Evolutionary conservation across 495 filamentous ascomycete species (phyloP).

Genomic region (Penicillium longicatenatum): DNA sequence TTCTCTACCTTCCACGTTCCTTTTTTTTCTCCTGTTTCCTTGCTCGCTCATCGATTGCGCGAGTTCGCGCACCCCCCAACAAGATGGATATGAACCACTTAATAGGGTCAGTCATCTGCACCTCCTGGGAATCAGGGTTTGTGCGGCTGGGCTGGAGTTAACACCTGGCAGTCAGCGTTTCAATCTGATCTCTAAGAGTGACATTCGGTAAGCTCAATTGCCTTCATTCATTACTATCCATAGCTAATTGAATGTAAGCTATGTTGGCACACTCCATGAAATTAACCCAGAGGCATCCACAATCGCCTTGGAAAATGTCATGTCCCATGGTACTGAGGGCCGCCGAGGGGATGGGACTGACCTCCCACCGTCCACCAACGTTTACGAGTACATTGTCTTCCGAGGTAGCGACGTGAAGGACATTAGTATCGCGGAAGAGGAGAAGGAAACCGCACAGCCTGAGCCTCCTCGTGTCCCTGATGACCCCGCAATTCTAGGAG

Average conservation of each 20-base stretch:
- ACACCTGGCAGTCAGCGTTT: constrained; percentile 54
- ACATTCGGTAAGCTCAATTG: constrained; percentile 74
- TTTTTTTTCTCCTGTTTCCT: constrained; percentile 15
- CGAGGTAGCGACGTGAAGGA: constrained; percentile 99
- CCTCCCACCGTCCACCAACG: constrained; percentile 73
- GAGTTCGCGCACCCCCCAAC: constrained; percentile 31
- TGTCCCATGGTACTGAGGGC: constrained; percentile 90
- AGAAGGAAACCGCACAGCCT: constrained; percentile 67
- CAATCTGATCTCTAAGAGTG: constrained; percentile 89
- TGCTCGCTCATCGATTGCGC: constrained; percentile 32
- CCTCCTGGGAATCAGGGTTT: constrained; percentile 38
- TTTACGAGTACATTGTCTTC: constrained; percentile 99
- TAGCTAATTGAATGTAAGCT: constrained; percentile 56
- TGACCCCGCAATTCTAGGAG: constrained; percentile 95
- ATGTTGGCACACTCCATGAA: constrained; percentile 93
- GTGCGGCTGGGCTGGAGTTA: constrained; percentile 47
- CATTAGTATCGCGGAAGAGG: constrained; percentile 78
- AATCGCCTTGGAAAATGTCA: constrained; percentile 93
- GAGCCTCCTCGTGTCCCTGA: constrained; percentile 75
- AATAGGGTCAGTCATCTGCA: constrained; percentile 50
- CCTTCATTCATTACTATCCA: background rate
- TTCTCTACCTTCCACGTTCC: constrained; percentile 9
- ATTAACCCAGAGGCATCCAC: constrained; percentile 97
- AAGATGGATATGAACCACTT: constrained; percentile 58
- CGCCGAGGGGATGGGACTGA: constrained; percentile 75